phyloP scores from a whole-genome alignment of 1,139 yeast species.

The Barnettozyma hawaiiensis region DNA sequence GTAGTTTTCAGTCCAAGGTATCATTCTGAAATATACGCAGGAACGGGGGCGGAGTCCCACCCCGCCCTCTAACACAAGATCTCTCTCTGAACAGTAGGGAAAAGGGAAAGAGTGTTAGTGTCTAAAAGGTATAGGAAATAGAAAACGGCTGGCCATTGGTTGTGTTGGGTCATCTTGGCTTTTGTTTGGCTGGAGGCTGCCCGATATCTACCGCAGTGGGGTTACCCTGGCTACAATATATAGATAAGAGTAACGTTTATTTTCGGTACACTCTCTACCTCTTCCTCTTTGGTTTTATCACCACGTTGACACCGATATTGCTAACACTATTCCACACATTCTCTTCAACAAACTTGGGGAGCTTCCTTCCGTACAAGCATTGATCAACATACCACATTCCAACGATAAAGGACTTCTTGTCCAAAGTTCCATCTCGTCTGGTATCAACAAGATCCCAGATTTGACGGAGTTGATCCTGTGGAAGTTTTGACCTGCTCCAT shows the following conservation, averaged over 20 bases:
- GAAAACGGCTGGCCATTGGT: too few species aligned
- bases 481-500: slow-evolving; percentile 74
- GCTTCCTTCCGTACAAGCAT: slow-evolving; percentile 86
- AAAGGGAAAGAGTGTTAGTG: too few species aligned
- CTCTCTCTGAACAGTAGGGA: too few species aligned
- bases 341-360: slow-evolving; percentile 59
- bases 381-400: slow-evolving; percentile 98
- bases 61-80: too few species aligned
- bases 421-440: slow-evolving; percentile 69
- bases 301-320: slow-evolving; percentile 34
- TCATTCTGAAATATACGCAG: neutral
- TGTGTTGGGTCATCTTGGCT: too few species aligned
- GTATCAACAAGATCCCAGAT: slow-evolving; percentile 82
- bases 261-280: too few species aligned
- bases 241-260: neutral
- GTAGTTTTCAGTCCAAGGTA: neutral
- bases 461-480: slow-evolving; percentile 53
- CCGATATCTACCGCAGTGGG: too few species aligned
- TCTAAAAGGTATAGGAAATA: too few species aligned
- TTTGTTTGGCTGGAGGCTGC: too few species aligned
- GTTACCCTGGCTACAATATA: neutral
- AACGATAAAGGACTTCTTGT: slow-evolving; percentile 75
- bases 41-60: too few species aligned
- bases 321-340: slow-evolving; percentile 62
- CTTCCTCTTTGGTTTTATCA: slow-evolving; percentile 26